Base-by-base conservation (phyloP, 225 moss, liverwort and hornwort species). In the Climacium dendroides region DNA sequence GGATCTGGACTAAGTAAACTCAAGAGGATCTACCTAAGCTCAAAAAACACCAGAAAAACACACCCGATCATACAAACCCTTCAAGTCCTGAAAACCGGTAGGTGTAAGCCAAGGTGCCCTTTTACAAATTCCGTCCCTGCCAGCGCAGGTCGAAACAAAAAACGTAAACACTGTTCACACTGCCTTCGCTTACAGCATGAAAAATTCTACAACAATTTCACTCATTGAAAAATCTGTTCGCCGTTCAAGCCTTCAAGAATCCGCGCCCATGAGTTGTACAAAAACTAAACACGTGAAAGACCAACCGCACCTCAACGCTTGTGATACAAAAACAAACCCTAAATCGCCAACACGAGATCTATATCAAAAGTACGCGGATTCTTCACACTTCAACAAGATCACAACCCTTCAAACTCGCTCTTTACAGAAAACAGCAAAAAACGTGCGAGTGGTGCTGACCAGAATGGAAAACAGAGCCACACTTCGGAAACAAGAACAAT, bases 21-120 rank as follows among this genome's bases (percentile, higher is more conserved):
- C 60, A 78, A 87, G 32, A 65, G 48, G 14, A 43, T 60, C 45
- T 73, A 78, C 67, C 73, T 81, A 70, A 78, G 41, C 87, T 89
- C 35, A 85, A 32, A 63, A 62, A 77, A 29, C 11, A 61, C 54
- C 81, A 81, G 54, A 61, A 90, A 81, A 69, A 28, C 16, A 74
- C 63, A 59, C 11, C 79, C 65, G 3, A 83, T 69, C 16, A 81
- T 37, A 26, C 81, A 91, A 87, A 83, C 83, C 89, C 89, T 91
- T 78, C 81, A 87, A 87, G 82, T 81, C 91, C 89, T 79, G 60
- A 60, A 87, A 91, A 53, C 66, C 74, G 67, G 87, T 74, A 62
- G 85, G 57, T 65, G 20, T 67, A 61, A 88, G 47, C 39, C 39
- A 79, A 74, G 22, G 50, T 77, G 71, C 66, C 24, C 18, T 20